Evolutionary conservation across 2,329 filamentous ascomycete species (phyloP).

Genomic region (Epichloe bromicola): DNA sequence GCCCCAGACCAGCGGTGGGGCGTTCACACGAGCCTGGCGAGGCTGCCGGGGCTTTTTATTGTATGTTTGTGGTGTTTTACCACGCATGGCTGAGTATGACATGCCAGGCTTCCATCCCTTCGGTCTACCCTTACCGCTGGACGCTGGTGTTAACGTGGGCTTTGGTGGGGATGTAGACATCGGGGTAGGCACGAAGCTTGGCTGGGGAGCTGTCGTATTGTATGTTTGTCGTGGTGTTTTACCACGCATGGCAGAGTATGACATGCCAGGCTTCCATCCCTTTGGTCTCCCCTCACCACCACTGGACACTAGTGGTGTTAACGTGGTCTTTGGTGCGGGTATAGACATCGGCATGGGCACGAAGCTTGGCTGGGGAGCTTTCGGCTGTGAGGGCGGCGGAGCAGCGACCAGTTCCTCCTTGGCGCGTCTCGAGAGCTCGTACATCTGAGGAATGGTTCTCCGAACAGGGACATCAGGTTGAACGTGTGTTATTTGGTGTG

Average conservation of each 20-base stretch:
- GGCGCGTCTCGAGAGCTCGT: neutral
- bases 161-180: accelerated
- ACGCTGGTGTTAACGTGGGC: neutral
- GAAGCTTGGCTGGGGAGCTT: neutral
- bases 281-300: slow-evolving; percentile 32
- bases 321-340: neutral
- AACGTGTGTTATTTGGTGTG: neutral
- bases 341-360: neutral
- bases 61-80: neutral
- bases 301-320: neutral
- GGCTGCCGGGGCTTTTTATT: slow-evolving; percentile 6
- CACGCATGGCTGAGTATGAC: slow-evolving; percentile 15
- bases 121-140: slow-evolving; percentile 27
- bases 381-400: neutral
- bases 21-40: slow-evolving; percentile 15
- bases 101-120: slow-evolving; percentile 28
- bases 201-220: neutral
- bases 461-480: neutral
- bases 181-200: neutral
- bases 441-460: neutral
- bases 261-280: slow-evolving; percentile 25
- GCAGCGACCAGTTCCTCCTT: neutral
- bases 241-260: slow-evolving; percentile 14
- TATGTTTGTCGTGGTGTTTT: neutral
- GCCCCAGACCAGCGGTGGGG: slow-evolving; percentile 11